Evolutionary conservation across 2,329 filamentous ascomycete species (phyloP).

Genomic region (Fusarium sp.): DNA sequence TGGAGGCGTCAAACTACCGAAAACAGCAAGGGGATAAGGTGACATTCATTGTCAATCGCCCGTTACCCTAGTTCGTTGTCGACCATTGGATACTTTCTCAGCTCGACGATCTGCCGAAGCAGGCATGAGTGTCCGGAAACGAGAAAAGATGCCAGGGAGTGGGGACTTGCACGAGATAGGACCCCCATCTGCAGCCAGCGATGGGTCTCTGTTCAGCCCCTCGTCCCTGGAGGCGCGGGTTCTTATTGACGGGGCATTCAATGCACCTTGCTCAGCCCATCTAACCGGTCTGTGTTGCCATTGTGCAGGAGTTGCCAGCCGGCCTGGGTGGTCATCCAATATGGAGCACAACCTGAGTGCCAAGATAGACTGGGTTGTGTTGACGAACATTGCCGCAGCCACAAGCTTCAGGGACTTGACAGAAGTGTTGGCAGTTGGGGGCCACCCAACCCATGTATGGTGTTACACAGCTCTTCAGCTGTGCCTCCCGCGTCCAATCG

Average conservation of each 20-base stretch:
- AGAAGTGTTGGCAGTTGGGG: neutral
- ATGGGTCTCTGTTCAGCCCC: neutral
- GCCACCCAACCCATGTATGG: neutral
- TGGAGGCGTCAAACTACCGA: slow-evolving; percentile 1
- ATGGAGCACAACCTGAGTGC: neutral
- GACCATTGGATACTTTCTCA: neutral
- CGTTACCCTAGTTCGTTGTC: neutral
- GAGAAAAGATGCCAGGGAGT: neutral
- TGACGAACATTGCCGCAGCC: neutral
- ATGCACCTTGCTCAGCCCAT: neutral
- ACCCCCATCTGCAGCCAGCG: neutral
- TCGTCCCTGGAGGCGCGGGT: neutral
- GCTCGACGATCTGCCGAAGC: neutral
- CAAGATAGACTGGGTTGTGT: neutral
- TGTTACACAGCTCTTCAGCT: slow-evolving; percentile 2
- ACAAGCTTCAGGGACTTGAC: neutral
- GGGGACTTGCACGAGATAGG: neutral
- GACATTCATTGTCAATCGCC: neutral
- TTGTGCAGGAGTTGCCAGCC: neutral
- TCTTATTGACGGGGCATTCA: neutral
- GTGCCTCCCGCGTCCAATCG: neutral
- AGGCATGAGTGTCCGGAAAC: neutral
- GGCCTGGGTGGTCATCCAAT: neutral
- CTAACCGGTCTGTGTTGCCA: neutral
- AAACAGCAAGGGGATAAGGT: neutral